Evolutionary conservation across 495 filamentous ascomycete genomes (phyloP), one percentile per base, ranked within the genome.

Genomic region (Penicillium mononematosum): DNA sequence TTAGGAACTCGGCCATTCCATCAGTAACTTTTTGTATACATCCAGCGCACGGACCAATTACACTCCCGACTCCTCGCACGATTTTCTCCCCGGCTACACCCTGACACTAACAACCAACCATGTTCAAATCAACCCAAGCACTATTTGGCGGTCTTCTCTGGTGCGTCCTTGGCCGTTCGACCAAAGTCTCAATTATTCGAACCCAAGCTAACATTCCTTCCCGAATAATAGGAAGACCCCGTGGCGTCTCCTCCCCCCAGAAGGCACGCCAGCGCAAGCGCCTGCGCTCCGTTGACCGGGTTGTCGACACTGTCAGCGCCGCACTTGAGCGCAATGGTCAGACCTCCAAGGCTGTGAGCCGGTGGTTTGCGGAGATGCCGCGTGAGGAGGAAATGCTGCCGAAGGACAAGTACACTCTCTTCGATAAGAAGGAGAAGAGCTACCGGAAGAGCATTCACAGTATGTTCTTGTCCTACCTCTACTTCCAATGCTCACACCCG

Each of bases 391-490:
- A 98, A 80, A 98, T 98, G 94, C 70, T 95, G 70, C 86, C 94
- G 44, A 88, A 85, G 73, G 94, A 98, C 75, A 98, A 98, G 74
- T 98, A 98, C 77, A 96, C 92, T 20, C 86, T 98, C 59, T 98
- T 98, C 76, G 92, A 95, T 74, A 85, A 92, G 62, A 97, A 96
- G 73, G 92, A 88, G 79, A 96, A 90, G 85, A 84, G 79, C 59
- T 98, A 98, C 75, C 81, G 94, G 70, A 98, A 98, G 83, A 87
- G 89, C 17, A 90, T 98, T 67, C 94, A 96, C 74, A 98, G 92
- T 98, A 79, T 58, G 92, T 88, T 45, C 22, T 34, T 6, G 6
- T 24, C 9, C 1, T 17, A n/a, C 39, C 45, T 8, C n/a, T 17
- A 39, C 36, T 17, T 9, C 36, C 6, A n/a, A 39, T 17, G 16